These are phyloP conservation scores for Cutaneotrichosporon sp. DNA, from an alignment of 1,284 basidiomycete species.

Conservation along the genomic window DNA sequence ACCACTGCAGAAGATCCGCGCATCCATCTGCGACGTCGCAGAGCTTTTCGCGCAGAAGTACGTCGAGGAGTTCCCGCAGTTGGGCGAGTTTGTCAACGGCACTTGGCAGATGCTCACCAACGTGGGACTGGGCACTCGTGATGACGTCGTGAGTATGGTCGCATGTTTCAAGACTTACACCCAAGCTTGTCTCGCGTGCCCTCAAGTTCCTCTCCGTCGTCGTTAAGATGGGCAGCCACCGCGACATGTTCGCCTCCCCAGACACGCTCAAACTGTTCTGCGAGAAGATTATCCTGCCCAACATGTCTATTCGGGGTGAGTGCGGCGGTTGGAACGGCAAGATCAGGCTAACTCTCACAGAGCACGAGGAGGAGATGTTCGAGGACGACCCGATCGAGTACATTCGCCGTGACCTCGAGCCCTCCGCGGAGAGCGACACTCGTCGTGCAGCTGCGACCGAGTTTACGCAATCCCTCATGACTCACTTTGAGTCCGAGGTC, in stretches of 20 bases:
- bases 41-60: conserved; percentile 93
- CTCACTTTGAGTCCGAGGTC: conserved; percentile 71
- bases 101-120: conserved; percentile 85
- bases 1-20: conserved; percentile 80
- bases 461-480: conserved; percentile 85
- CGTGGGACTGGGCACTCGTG: conserved; percentile 63
- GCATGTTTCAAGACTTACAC: conserved; percentile 4
- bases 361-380: conserved; percentile 92
- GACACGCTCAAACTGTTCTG: conserved; percentile 81
- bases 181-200: conserved; percentile 84
- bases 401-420: conserved; percentile 77
- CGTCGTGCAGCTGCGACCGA: conserved; percentile 89
- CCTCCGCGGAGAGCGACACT: conserved; percentile 62
- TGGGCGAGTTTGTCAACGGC: conserved; percentile 80
- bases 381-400: conserved; percentile 97
- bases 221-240: conserved; percentile 79
- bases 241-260: conserved; percentile 60
- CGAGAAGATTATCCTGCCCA: conserved; percentile 89
- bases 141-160: conserved; percentile 67
- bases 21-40: conserved; percentile 84
- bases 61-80: conserved; percentile 77
- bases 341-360: conserved; percentile 40
- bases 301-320: conserved; percentile 73
- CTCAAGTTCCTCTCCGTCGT: conserved; percentile 89
- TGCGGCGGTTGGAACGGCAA: conserved; percentile 3